Percentiles rank a stretch among this genome's conserved stretches.
These are phyloP conservation scores for Dryas alaskensis DNA, from an alignment of 306 rosid genomes.

Conservation along the genomic window DNA sequence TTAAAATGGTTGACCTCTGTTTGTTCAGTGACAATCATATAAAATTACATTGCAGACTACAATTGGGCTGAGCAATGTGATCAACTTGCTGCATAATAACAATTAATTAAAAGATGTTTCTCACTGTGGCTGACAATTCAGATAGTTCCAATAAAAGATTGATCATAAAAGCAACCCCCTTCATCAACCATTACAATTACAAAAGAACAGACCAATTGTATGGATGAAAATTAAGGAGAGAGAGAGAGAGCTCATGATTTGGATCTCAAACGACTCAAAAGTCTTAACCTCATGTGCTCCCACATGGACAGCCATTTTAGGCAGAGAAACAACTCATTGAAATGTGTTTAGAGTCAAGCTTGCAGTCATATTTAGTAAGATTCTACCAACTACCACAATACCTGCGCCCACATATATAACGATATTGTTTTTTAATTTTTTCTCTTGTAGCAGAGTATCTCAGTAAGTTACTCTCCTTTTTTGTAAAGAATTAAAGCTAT, in stretches of 20 bases:
- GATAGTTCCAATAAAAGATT: background rate
- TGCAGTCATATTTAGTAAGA: constrained; percentile 19
- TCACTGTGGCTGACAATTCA: constrained; percentile 2
- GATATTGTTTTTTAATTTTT: constrained; percentile 6
- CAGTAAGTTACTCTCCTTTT: background rate
- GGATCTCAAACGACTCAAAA: constrained; percentile 28
- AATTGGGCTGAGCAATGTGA: background rate
- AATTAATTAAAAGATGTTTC: background rate
- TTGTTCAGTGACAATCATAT: background rate
- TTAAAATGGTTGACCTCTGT: constrained; percentile 19
- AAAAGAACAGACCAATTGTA: no score
- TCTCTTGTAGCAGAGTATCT: constrained; percentile 6
- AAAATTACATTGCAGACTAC: background rate
- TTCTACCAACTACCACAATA: constrained; percentile 33
- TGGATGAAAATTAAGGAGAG: no score
- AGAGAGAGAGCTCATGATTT: constrained; percentile 14
- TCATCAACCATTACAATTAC: no score
- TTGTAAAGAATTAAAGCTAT: background rate
- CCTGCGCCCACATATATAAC: constrained; percentile 15
- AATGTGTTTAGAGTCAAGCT: constrained; percentile 23
- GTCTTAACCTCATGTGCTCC: constrained; percentile 36
- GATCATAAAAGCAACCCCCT: no score
- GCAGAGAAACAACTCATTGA: constrained; percentile 31
- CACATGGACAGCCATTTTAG: constrained; percentile 44
- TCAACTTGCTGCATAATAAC: background rate